Base-by-base conservation (phyloP, 2,329 filamentous ascomycete genomes). In the Trichoderma afroharzianum region DNA sequence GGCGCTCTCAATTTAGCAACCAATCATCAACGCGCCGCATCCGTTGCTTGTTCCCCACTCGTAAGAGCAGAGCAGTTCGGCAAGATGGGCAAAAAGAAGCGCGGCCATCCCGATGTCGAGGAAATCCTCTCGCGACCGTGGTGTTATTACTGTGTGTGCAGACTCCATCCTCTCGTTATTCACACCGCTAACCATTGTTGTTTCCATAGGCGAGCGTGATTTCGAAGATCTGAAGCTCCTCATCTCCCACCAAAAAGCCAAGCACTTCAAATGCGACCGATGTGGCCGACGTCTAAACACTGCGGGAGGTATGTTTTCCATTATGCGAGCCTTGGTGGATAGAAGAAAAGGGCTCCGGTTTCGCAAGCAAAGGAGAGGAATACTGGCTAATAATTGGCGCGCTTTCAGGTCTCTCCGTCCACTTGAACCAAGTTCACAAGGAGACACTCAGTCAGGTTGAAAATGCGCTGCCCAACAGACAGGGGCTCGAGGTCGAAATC, bases 391-490 rank as follows among this genome's bases (percentile, higher is more conserved):
- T 33, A 15, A 32, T 26, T 43, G 53, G 18, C 24, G 74, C 53
- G 53, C 63, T 66, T 24, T n/a, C 76, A 97, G 94, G 96, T 85
- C 89, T 99, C 73, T 93, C 92, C 43, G 96, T 99, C 69, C 96
- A 99, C 81, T 92, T 98, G 93, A 97, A 95, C 80, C 96, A 99
- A 81, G 96, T 99, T 62, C 96, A 99, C 85, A 99, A 99, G 82
- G 95, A 98, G 81, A 93, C 91, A 33, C 88, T 98, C 63, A 90
- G 89, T 24, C 89, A 90, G 58, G 94, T 99, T 78, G 95, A 98
- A 77, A 98, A 98, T 86, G 94, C 96, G 63, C 88, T 98, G 3
- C 91, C 93, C 0, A 95, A 95, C 78, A 91, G 96, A 74, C 90
- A 93, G 74, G 92, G 92, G 72, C 89, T 97, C 72, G 94, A 97